A percentile compares a stretch with the other conserved stretches of the same genome.
Conservation (phyloP, 2,329 filamentous ascomycete species). For the Penicillium corylophilum region DNA sequence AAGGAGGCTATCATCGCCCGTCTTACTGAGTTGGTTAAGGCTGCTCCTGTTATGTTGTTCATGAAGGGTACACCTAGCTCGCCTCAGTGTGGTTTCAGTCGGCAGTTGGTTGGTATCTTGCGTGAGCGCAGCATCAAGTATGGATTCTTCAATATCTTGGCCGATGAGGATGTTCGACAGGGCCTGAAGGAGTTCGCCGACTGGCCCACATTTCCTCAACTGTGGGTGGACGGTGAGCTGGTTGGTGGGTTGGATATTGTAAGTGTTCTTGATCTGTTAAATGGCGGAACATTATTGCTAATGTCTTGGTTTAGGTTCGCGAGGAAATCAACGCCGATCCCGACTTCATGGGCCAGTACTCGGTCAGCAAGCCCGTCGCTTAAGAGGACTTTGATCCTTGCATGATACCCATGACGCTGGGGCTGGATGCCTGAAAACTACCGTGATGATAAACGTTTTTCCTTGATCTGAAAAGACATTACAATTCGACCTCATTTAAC, state of each 20-base stretch:
- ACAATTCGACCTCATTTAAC: conserved; percentile 5
- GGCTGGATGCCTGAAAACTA: conserved; percentile 14
- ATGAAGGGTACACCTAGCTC: conserved; percentile 93
- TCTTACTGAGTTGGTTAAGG: conserved; percentile 82
- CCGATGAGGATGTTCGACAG: conserved; percentile 94
- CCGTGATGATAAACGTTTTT: conserved; percentile 21
- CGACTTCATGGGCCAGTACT: conserved; percentile 76
- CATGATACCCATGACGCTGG: conserved; percentile 21
- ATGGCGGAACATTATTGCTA: conserved; percentile 10
- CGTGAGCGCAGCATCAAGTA: conserved; percentile 91
- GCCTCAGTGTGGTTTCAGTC: conserved; percentile 89
- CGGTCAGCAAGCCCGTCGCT: conserved; percentile 43
- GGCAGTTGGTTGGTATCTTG: conserved; percentile 82
- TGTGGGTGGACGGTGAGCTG: conserved; percentile 88
- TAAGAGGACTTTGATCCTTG: conserved; percentile 6
- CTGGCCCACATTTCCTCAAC: conserved; percentile 95
- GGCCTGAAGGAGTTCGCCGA: conserved; percentile 97
- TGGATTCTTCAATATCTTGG: conserved; percentile 98
- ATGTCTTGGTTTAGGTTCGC: conserved; percentile 64
- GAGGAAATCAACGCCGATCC: conserved; percentile 84
- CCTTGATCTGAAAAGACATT: conserved; percentile 13
- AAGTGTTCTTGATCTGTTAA: conserved; percentile 43
- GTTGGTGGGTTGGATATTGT: conserved; percentile 96
- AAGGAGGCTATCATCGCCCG: conserved; percentile 85
- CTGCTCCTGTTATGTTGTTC: conserved; percentile 96